Conservation (phyloP, 257 asterid species). For the Ocimum tenuiflorum region DNA sequence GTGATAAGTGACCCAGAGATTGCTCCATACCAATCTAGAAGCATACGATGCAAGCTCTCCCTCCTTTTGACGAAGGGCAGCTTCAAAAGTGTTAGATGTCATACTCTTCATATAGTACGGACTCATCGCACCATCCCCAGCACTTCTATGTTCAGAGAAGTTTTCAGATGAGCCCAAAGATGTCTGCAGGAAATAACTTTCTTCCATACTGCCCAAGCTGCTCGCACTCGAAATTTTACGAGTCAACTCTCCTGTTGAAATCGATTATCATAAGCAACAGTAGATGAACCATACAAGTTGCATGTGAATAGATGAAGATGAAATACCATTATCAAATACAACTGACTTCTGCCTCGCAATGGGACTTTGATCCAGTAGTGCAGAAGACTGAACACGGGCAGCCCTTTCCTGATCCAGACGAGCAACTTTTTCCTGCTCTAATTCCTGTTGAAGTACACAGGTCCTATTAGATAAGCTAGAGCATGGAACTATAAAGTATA, state of each 20-base stretch:
- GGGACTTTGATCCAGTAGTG: slow-evolving; percentile 53
- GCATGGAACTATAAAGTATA: not conserved
- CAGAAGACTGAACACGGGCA: slow-evolving; percentile 47
- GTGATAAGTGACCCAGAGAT: slow-evolving; percentile 8
- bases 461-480: slow-evolving; percentile 4
- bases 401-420: slow-evolving; percentile 81
- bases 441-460: slow-evolving; percentile 42
- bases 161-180: slow-evolving; percentile 78
- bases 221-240: slow-evolving; percentile 80
- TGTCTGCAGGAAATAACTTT: slow-evolving; percentile 83
- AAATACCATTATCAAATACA: slow-evolving; percentile 66
- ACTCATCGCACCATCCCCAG: slow-evolving; percentile 55
- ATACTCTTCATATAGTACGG: slow-evolving; percentile 79
- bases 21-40: slow-evolving; percentile 72
- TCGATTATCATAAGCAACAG: slow-evolving; percentile 18
- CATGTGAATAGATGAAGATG: not conserved
- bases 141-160: slow-evolving; percentile 55
- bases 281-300: not conserved
- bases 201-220: slow-evolving; percentile 95
- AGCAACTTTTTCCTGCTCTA: slow-evolving; percentile 82
- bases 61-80: slow-evolving; percentile 95
- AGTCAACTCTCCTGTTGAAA: slow-evolving; percentile 59
- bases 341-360: slow-evolving; percentile 52
- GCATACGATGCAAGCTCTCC: slow-evolving; percentile 97
- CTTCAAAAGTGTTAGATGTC: slow-evolving; percentile 78